Evolutionary conservation across 2,329 filamentous ascomycete species (phyloP).

Genomic region (Penicillium aurantiogriseum): DNA sequence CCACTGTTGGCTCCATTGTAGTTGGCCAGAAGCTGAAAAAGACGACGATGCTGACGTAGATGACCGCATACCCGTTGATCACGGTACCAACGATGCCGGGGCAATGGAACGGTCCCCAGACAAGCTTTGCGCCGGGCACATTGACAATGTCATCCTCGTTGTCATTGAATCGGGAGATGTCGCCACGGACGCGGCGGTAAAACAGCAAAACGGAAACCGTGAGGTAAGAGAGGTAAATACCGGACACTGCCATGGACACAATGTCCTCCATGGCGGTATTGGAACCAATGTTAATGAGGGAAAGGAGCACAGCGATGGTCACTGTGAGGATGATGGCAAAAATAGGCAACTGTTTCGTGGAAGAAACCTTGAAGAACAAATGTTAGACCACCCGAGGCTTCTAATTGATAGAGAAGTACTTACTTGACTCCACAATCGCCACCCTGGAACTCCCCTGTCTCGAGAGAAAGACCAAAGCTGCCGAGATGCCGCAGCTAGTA

Average conservation of each 20-base stretch:
- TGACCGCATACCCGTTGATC: constrained; percentile 45
- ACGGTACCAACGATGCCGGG: constrained; percentile 44
- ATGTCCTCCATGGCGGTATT: constrained; percentile 51
- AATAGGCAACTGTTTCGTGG: constrained; percentile 23
- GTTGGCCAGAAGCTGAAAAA: constrained; percentile 51
- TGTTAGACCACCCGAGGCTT: neutral
- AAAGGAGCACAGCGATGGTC: constrained; percentile 37
- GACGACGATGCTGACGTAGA: constrained; percentile 46
- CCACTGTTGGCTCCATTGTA: constrained; percentile 33
- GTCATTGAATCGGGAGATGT: constrained; percentile 29
- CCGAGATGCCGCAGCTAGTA: constrained; percentile 35
- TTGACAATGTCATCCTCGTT: constrained; percentile 34
- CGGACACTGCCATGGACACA: constrained; percentile 47
- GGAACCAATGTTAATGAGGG: constrained; percentile 54
- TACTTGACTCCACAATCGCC: constrained; percentile 28
- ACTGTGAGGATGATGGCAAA: constrained; percentile 29
- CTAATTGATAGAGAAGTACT: constrained; percentile 2
- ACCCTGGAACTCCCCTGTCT: constrained; percentile 37
- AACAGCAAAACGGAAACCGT: constrained; percentile 47
- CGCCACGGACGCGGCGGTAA: constrained; percentile 39
- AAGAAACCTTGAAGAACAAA: neutral
- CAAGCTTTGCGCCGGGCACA: constrained; percentile 18
- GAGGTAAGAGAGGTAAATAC: constrained; percentile 51
- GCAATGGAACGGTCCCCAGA: constrained; percentile 28
- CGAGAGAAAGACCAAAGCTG: constrained; percentile 39